These are phyloP conservation scores for Coemansia sp. DNA, from an alignment of 192 early-diverging fungal species.

Conservation along the genomic window DNA sequence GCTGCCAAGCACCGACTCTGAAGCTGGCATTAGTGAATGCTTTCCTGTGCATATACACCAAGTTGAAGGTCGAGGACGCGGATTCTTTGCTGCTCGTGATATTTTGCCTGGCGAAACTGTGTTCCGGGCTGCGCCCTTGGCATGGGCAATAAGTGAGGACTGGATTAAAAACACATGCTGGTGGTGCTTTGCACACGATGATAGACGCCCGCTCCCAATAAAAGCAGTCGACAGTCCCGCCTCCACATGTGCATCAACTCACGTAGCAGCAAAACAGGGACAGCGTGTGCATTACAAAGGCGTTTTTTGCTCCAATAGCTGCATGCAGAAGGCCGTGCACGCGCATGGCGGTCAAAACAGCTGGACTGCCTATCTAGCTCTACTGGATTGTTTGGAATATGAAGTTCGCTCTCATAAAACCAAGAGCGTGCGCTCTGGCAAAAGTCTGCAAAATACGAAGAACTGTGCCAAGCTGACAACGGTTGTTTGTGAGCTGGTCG, in stretches of 20 bases:
- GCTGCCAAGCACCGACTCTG: not conserved
- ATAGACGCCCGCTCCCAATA: constrained; percentile 22
- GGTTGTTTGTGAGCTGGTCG: not conserved
- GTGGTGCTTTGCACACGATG: constrained; percentile 39
- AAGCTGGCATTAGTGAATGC: not conserved
- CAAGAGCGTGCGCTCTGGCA: not conserved
- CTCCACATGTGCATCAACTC: not conserved
- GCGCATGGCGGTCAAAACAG: constrained; percentile 28
- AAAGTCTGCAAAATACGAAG: not conserved
- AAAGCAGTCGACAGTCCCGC: constrained; percentile 13
- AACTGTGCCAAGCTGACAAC: not conserved
- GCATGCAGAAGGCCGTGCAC: constrained; percentile 16
- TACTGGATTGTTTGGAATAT: constrained; percentile 21
- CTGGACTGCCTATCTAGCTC: constrained; percentile 24
- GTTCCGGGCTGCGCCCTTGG: constrained; percentile 30
- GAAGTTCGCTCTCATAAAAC: constrained; percentile 13
- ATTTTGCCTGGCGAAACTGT: constrained; percentile 31
- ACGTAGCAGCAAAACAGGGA: not conserved
- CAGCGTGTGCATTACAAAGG: constrained; percentile 22
- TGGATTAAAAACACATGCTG: constrained; percentile 43
- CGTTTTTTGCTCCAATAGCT: constrained; percentile 35
- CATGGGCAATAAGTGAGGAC: constrained; percentile 38
- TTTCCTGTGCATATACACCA: constrained; percentile 38
- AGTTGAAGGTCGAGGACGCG: constrained; percentile 42
- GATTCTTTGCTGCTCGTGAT: constrained; percentile 43